Percentiles rank a stretch among this genome's conserved stretches.
These are phyloP conservation scores for Phytophthora boehmeriae DNA, from an alignment of 352 stramenopile genomes.

Conservation along the genomic window DNA sequence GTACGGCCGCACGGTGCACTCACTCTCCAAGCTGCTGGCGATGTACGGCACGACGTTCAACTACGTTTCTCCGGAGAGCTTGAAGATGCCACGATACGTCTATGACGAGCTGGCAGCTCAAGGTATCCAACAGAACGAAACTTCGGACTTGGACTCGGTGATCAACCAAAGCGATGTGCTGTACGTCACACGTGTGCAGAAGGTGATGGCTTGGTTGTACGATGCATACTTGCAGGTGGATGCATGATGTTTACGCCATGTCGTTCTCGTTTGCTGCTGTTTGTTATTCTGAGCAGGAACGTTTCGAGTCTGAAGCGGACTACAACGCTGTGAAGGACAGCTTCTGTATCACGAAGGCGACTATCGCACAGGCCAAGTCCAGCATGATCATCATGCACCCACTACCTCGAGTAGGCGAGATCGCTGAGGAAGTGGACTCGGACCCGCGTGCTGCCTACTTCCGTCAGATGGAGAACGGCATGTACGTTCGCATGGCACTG, in stretches of 20 bases:
- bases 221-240: not conserved
- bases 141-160: constrained; percentile 83
- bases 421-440: constrained; percentile 95
- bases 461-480: constrained; percentile 98
- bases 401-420: constrained; percentile 97
- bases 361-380: constrained; percentile 85
- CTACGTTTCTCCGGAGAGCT: constrained; percentile 91
- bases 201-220: constrained; percentile 31
- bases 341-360: constrained; percentile 77
- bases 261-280: not conserved
- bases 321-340: constrained; percentile 96
- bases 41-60: constrained; percentile 92
- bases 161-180: constrained; percentile 95
- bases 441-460: constrained; percentile 98
- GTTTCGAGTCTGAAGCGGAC: constrained; percentile 93
- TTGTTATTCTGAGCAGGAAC: constrained; percentile 71
- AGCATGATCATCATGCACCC: constrained; percentile 98
- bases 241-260: constrained; percentile 1
- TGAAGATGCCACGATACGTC: constrained; percentile 88
- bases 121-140: constrained; percentile 89
- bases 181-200: constrained; percentile 99
- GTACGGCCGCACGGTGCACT: constrained; percentile 99
- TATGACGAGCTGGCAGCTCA: constrained; percentile 68
- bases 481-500: constrained; percentile 99
- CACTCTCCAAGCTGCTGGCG: constrained; percentile 94